Conservation (phyloP, 331 rosid genomes). For the Rhamnella rubrinervis region DNA sequence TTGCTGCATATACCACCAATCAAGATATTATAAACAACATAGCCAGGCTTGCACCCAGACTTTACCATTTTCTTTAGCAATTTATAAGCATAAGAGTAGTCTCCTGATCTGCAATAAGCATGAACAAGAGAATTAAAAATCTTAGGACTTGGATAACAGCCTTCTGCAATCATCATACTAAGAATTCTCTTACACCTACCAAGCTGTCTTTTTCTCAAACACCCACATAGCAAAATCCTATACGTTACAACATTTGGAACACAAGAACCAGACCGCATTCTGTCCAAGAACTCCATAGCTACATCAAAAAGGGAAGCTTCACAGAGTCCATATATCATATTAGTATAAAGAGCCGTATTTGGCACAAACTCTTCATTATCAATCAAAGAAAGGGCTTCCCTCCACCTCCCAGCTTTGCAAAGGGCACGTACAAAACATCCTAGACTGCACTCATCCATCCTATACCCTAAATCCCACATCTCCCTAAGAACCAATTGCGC, state of each 20-base stretch:
- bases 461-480: slow-evolving; percentile 66
- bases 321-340: slow-evolving; percentile 86
- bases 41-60: slow-evolving; percentile 75
- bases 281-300: slow-evolving; percentile 70
- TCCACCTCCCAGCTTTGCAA: slow-evolving; percentile 66
- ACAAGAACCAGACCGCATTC: slow-evolving; percentile 80
- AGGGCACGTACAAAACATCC: slow-evolving; percentile 65
- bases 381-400: slow-evolving; percentile 63
- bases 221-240: slow-evolving; percentile 70
- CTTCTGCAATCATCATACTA: slow-evolving; percentile 84
- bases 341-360: slow-evolving; percentile 61
- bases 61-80: slow-evolving; percentile 68
- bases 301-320: slow-evolving; percentile 86
- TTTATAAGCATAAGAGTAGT: slow-evolving; percentile 76
- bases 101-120: slow-evolving; percentile 69
- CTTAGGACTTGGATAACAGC: slow-evolving; percentile 79
- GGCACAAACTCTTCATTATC: slow-evolving; percentile 66
- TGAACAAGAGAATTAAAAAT: slow-evolving; percentile 81
- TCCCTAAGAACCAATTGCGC: slow-evolving; percentile 76
- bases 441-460: slow-evolving; percentile 65
- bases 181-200: slow-evolving; percentile 94
- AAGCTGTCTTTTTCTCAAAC: slow-evolving; percentile 67
- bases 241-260: slow-evolving; percentile 76
- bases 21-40: slow-evolving; percentile 72
- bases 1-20: slow-evolving; percentile 73